phyloP scores from a whole-genome alignment of 2,329 filamentous ascomycete genomes.

The Phaeophleospora eucalypticola region DNA sequence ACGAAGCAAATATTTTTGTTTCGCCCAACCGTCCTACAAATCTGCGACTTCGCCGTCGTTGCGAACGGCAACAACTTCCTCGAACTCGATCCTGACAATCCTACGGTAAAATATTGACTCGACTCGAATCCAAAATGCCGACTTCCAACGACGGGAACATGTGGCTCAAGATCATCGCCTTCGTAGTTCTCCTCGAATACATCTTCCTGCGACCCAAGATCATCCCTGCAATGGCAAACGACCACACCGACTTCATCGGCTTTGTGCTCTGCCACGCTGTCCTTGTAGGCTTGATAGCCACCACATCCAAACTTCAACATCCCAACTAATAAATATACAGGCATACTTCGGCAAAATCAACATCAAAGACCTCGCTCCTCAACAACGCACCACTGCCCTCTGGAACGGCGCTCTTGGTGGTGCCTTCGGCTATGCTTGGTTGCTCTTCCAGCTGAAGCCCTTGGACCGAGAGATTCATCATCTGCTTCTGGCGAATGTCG shows the following conservation, averaged over 20 bases:
- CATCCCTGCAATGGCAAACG: constrained; percentile 6
- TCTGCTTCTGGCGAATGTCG: constrained; percentile 14
- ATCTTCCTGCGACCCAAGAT: constrained; percentile 17
- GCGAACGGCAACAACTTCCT: not conserved
- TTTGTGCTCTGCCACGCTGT: constrained; percentile 12
- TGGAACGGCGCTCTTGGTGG: constrained; percentile 13
- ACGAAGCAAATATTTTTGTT: too few relatives aligned
- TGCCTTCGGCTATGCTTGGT: constrained; percentile 16
- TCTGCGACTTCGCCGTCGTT: not conserved
- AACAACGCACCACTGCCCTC: constrained; percentile 6
- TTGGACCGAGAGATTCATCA: constrained; percentile 15
- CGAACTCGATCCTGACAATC: not conserved
- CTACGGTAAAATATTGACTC: not conserved
- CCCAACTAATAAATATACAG: constrained; percentile 4
- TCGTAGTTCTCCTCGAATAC: constrained; percentile 16
- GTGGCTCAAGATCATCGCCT: constrained; percentile 14
- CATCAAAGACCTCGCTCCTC: constrained; percentile 10
- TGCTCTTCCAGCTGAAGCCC: constrained; percentile 13
- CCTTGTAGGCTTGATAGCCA: not conserved
- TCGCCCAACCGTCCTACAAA: not conserved
- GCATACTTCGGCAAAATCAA: constrained; percentile 17
- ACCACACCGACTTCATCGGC: constrained; percentile 17
- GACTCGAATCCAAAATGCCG: not conserved
- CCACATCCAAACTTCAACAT: not conserved
- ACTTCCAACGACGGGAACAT: too few relatives aligned